Evolutionary conservation across 345 rosid genomes (phyloP).

Genomic region (Lepidium aucheri): DNA sequence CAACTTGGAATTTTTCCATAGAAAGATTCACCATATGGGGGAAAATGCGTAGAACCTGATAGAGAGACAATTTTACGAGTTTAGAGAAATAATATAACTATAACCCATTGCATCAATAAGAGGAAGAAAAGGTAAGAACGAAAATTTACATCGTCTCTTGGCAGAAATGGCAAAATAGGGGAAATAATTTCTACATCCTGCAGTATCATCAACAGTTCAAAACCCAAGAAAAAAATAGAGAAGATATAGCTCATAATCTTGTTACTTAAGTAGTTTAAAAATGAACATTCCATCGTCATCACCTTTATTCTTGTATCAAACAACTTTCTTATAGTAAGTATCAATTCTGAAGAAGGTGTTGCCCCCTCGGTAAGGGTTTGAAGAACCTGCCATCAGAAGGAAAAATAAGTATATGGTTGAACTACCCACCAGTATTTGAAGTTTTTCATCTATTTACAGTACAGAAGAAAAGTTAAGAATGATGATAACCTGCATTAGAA

Average conservation of each 20-base stretch:
- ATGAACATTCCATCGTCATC: constrained; percentile 8
- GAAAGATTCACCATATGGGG: constrained; percentile 80
- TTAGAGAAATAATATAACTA: not conserved
- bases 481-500: constrained; percentile 67
- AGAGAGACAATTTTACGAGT: constrained; percentile 3
- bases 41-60: constrained; percentile 57
- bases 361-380: constrained; percentile 76
- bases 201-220: constrained; percentile 27
- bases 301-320: constrained; percentile 91
- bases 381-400: constrained; percentile 55
- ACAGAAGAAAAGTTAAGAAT: not conserved
- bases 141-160: constrained; percentile 70
- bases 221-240: not conserved
- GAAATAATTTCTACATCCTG: constrained; percentile 87
- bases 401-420: not conserved
- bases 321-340: constrained; percentile 65
- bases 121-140: not conserved
- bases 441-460: not conserved
- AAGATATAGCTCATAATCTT: not conserved
- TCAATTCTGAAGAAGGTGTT: constrained; percentile 69
- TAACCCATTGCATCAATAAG: not conserved
- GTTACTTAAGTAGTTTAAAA: not conserved
- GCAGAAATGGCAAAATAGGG: constrained; percentile 79
- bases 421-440: constrained; percentile 3
- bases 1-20: constrained; percentile 71